Base-by-base conservation (phyloP, 345 rosid species). In the Turritis glabra region DNA sequence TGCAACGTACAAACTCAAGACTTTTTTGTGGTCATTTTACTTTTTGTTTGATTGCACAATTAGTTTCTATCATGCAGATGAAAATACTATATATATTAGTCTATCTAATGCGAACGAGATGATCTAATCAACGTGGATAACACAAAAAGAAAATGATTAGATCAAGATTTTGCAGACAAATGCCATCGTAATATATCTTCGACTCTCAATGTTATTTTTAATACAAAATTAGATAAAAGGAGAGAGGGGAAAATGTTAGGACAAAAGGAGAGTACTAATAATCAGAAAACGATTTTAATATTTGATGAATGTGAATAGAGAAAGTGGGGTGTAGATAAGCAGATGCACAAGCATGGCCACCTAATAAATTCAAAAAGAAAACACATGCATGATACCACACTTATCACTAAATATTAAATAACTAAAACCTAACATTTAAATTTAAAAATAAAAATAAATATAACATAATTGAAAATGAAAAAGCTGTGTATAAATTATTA, bases 271-370 rank as follows among this genome's bases (percentile, higher is more conserved):
- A 23, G 0, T 3, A 19, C 12, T 17, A 1, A 38, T 51, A 38
- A 51, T 29, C 7, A 14, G 41, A 22, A 71, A 40, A 40, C 14
- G 9, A 1, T 32, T 69, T n/a, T 23, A 69, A 41, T 32, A 60
- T 61, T 14, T 58, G 44, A 67, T 52, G 40, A 54, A 61, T 43
- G 13, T 69, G 75, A 52, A 54, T 69, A 54, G 44, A 33, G 75
- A 53, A 76, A 76, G 75, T 76, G 80, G 75, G 64, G 52, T 69
- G 64, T 69, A 37, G 57, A 76, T 53, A 76, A 53, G 75, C 70
- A 76, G 75, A 69, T 61, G 80, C 57, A 76, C 71, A 76, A 55
- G 71, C 71, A 77, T 77, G 76, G 76, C 65, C 80, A 77, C 80
- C 80, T 77, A 70, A 70, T 77, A 53, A 33, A 70, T 44, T 70